Evolutionary conservation across 805 yeast species (phyloP).

Genomic region (Cyberlindnera galapagoensis): DNA sequence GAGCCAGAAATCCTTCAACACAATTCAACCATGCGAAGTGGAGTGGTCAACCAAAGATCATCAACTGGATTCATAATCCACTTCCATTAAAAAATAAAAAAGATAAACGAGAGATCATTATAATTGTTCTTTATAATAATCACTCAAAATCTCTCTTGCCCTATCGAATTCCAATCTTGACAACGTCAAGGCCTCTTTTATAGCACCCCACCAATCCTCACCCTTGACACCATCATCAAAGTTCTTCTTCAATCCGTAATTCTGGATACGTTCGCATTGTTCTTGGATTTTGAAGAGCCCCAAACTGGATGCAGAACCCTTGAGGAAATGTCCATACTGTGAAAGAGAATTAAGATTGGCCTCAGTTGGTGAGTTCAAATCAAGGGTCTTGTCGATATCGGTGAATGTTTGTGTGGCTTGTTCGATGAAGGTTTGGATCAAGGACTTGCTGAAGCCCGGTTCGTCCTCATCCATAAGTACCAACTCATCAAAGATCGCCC

Average conservation of each 20-base stretch:
- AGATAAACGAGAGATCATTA: too few species aligned
- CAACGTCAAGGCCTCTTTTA: constrained; percentile 45
- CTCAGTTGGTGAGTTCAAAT: constrained; percentile 28
- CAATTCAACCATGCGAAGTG: too few species aligned
- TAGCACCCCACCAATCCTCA: constrained; percentile 29
- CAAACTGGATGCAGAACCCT: constrained; percentile 92
- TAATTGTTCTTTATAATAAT: constrained; percentile 38
- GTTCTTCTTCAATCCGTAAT: constrained; percentile 53
- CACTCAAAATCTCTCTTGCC: constrained; percentile 45
- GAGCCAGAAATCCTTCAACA: too few species aligned
- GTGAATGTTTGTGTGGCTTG: constrained; percentile 80
- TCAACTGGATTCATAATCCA: too few species aligned
- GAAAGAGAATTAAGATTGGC: constrained; percentile 55
- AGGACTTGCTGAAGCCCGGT: constrained; percentile 75
- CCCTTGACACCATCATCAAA: constrained; percentile 23
- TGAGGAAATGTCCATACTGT: constrained; percentile 82
- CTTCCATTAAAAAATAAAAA: too few species aligned
- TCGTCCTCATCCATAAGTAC: constrained; percentile 96
- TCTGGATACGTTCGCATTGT: constrained; percentile 91
- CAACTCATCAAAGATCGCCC: constrained; percentile 83
- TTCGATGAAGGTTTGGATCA: constrained; percentile 79
- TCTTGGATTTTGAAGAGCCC: constrained; percentile 78
- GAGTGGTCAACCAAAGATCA: too few species aligned
- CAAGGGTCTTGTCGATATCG: constrained; percentile 49
- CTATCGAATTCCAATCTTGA: constrained; percentile 45